Evolutionary conservation across 2,329 filamentous ascomycete species (phyloP), one percentile per base, ranked within the genome.

Genomic region (Diaporthe vexans): DNA sequence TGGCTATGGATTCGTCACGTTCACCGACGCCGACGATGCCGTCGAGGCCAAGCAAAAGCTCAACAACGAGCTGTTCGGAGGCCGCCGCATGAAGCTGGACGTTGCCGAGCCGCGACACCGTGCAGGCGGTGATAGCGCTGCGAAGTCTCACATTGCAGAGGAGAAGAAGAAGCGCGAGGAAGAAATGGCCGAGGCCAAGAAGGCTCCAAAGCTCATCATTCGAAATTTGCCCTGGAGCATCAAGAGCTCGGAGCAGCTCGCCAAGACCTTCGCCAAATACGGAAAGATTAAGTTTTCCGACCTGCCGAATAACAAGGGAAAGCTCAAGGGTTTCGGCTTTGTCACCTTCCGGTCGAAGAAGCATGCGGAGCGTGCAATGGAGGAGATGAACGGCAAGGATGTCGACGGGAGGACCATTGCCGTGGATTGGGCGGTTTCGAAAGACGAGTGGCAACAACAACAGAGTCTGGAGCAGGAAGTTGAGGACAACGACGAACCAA

Each of bases 401-500:
- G 89, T 99, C 26, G 95, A 98, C 81, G 97, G 95, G 2, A 90
- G 97, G 79, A 93, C 92, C 11, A 84, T 99, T 75, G 97, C 96
- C 37, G 97, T 99, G 9, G 97, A 99, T 84, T 99, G 95, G 94
- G 96, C 97, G 43, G 95, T 98, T 4, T 95, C 98, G 75, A 98
- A 97, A 85, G 89, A 92, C 56, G 91, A 93, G 9, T 99, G 95
- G 95, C 90, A 95, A 76, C 88, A 91, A 76, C 87, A 91, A 76
- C 88, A 91, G 71, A 81, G 86, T 59, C 79, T 79, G 33, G 82
- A 84, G 4, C 82, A 84, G 19, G 83, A 82, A 19, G 82, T 83
- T 24, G 84, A 82, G 51, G 82, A 81, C 9, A 82, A 85, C 63
- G 78, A 79, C 5, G 78, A 80, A 15, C 76, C 81, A 59, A 75